Conservation (phyloP, 345 rosid genomes). For the Citrus hindsii region DNA sequence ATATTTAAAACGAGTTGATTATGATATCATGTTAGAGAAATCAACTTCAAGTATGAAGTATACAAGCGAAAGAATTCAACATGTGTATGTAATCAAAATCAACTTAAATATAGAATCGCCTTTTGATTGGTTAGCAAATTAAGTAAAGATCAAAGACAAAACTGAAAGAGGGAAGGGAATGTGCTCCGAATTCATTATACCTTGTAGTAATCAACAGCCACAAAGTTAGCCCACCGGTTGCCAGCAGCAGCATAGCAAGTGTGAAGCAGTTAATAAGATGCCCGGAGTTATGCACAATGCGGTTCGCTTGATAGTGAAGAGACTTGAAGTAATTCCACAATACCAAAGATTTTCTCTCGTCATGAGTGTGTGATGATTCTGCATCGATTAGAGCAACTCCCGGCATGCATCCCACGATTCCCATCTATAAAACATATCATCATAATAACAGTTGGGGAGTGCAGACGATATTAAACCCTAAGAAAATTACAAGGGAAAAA, state of each 20-base stretch:
- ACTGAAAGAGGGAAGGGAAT: not conserved
- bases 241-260: slow-evolving; percentile 50
- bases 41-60: too few species aligned
- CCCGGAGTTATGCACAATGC: slow-evolving; percentile 43
- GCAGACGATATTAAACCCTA: too few species aligned
- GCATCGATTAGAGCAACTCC: slow-evolving; percentile 51
- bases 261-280: slow-evolving; percentile 37
- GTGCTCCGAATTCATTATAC: slow-evolving; percentile 2
- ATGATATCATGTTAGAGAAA: too few species aligned
- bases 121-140: too few species aligned
- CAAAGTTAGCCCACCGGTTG: slow-evolving; percentile 61
- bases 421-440: slow-evolving; percentile 41
- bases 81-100: too few species aligned
- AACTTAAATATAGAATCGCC: too few species aligned
- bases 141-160: too few species aligned
- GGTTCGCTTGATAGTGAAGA: slow-evolving; percentile 19
- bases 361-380: slow-evolving; percentile 44
- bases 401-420: slow-evolving; percentile 49
- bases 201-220: slow-evolving; percentile 61
- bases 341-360: slow-evolving; percentile 50
- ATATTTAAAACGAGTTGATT: too few species aligned
- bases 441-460: not conserved
- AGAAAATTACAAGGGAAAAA: too few species aligned
- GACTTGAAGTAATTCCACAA: slow-evolving; percentile 38
- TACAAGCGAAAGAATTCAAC: too few species aligned